phyloP scores from a whole-genome alignment of 2,329 filamentous ascomycete species.

The Knufia petricola region DNA sequence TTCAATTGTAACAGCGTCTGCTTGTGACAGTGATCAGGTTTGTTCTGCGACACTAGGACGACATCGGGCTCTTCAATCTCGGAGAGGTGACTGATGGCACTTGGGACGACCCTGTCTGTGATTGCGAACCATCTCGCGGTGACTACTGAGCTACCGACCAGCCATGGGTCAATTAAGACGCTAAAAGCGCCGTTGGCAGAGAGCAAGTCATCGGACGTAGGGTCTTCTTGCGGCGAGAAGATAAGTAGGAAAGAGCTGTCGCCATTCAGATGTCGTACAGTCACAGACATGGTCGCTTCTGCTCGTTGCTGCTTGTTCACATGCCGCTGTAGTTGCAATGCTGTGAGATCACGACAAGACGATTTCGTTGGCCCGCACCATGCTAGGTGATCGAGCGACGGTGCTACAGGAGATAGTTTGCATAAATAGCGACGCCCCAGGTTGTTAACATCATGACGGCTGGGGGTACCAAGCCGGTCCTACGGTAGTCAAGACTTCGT shows the following conservation, averaged over 20 bases:
- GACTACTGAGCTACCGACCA: slow-evolving; percentile 51
- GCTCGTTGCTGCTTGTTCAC: neutral
- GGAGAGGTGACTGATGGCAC: slow-evolving; percentile 49
- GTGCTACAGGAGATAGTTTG: no score
- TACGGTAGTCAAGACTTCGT: neutral
- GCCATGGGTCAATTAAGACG: slow-evolving; percentile 64
- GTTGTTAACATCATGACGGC: neutral
- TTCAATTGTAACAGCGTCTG: slow-evolving; percentile 57
- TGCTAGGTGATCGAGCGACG: no score
- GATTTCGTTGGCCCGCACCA: no score
- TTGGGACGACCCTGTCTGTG: slow-evolving; percentile 45
- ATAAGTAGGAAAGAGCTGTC: slow-evolving; percentile 28
- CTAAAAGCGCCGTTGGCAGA: slow-evolving; percentile 38
- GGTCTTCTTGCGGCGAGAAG: slow-evolving; percentile 21
- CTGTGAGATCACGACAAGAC: neutral
- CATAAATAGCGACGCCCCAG: no score
- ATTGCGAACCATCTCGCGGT: slow-evolving; percentile 53
- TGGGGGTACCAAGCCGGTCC: neutral
- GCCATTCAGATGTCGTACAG: slow-evolving; percentile 24
- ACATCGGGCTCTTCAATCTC: slow-evolving; percentile 47
- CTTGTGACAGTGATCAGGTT: slow-evolving; percentile 62
- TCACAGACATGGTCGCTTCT: slow-evolving; percentile 15
- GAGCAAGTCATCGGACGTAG: slow-evolving; percentile 11
- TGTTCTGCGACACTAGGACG: slow-evolving; percentile 51
- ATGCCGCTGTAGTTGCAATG: neutral